A percentile compares a stretch with the other conserved stretches of the same genome.
Evolutionary conservation across 108 stramenopile species (phyloP).

Genomic region (Pseudonitzschia pungens): DNA sequence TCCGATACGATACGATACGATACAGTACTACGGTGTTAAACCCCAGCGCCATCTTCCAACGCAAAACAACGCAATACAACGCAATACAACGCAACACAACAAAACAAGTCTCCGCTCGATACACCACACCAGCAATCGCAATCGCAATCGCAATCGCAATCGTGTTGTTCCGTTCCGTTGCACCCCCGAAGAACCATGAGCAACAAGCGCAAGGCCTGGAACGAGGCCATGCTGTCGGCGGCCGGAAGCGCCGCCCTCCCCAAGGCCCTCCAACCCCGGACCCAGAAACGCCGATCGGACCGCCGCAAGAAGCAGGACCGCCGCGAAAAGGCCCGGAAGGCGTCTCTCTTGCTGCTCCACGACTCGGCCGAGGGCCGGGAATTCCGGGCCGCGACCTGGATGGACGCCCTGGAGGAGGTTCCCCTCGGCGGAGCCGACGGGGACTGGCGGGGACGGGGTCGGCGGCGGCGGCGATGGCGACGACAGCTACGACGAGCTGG

Average conservation of each 20-base stretch:
- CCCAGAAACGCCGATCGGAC: conserved; percentile 53
- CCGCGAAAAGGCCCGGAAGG: conserved; percentile 79
- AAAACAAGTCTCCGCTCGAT: too few species aligned
- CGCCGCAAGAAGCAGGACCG: conserved; percentile 65
- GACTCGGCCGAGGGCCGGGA: conserved; percentile 39
- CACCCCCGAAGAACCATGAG: neutral
- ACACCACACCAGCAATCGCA: too few species aligned
- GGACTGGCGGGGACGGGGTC: conserved; percentile 31
- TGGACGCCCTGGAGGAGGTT: conserved; percentile 83
- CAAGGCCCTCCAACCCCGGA: conserved; percentile 33
- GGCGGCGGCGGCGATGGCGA: conserved; percentile 71
- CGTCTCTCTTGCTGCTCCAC: conserved; percentile 22
- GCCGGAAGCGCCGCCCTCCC: conserved; percentile 60
- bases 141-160: too few species aligned
- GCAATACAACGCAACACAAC: too few species aligned
- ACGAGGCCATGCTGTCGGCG: conserved; percentile 84
- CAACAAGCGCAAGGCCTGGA: conserved; percentile 83
- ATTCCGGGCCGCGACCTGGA: conserved; percentile 61
- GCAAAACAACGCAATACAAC: too few species aligned
- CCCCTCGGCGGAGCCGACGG: conserved; percentile 19
- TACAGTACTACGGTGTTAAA: too few species aligned
- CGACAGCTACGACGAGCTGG: conserved; percentile 80
- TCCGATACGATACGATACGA: too few species aligned
- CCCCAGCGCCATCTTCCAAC: too few species aligned
- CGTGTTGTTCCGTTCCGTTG: neutral